Conservation (phyloP, 108 stramenopile genomes). For the Seminavis robusta region DNA sequence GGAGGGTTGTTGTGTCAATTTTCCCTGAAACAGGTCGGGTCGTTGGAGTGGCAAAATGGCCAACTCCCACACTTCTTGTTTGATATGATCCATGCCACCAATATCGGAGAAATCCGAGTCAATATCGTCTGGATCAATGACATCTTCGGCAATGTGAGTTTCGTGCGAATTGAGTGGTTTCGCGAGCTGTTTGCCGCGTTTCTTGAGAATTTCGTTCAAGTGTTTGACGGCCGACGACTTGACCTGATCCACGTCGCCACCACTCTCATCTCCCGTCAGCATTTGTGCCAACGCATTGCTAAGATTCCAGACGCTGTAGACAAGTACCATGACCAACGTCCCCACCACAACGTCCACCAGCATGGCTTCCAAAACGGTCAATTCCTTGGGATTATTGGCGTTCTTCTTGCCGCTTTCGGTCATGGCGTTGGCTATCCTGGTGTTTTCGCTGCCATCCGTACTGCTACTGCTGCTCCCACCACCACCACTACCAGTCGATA, state of each 20-base stretch:
- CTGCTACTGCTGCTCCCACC: neutral
- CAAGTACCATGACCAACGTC: slow-evolving; percentile 18
- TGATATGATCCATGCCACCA: slow-evolving; percentile 87
- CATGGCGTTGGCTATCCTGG: too few relatives aligned
- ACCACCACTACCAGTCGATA: neutral
- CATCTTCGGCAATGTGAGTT: slow-evolving; percentile 74
- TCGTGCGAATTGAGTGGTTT: slow-evolving; percentile 54
- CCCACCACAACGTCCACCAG: slow-evolving; percentile 27
- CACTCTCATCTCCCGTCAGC: neutral
- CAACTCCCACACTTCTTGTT: slow-evolving; percentile 87
- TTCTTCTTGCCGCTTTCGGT: slow-evolving; percentile 2
- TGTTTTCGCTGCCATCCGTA: neutral
- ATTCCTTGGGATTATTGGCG: neutral
- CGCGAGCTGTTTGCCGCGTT: slow-evolving; percentile 8
- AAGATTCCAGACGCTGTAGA: too few relatives aligned
- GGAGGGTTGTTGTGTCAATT: slow-evolving; percentile 70
- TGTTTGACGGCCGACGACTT: slow-evolving; percentile 28
- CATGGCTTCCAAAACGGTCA: slow-evolving; percentile 9
- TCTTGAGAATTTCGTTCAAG: slow-evolving; percentile 18
- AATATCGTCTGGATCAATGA: slow-evolving; percentile 78
- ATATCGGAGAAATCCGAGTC: slow-evolving; percentile 71
- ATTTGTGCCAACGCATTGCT: slow-evolving; percentile 17
- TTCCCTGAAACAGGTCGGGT: slow-evolving; percentile 76
- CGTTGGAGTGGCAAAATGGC: slow-evolving; percentile 89
- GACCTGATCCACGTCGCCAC: slow-evolving; percentile 10